phyloP scores from a whole-genome alignment of 23 red algal species.

The Gracilaria caudata region DNA sequence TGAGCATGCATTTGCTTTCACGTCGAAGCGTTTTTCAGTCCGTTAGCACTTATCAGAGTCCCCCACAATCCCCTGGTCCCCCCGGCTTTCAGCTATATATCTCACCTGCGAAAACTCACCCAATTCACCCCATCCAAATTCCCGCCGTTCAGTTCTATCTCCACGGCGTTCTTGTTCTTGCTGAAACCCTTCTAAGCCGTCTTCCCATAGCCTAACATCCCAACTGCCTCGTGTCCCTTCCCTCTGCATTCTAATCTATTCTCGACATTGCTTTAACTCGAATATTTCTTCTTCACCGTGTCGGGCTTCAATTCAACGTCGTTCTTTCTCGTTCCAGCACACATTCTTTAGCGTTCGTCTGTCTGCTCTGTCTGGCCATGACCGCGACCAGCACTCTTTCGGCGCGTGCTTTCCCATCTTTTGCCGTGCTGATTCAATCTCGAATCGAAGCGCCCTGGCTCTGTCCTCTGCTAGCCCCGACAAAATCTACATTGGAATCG shows the following conservation, averaged over 20 bases:
- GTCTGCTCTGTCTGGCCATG: background rate
- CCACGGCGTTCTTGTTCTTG: background rate
- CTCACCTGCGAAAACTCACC: background rate
- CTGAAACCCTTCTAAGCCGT: background rate
- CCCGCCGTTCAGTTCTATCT: conserved; percentile 1
- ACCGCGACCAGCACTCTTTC: background rate
- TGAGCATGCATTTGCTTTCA: background rate
- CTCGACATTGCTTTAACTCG: background rate
- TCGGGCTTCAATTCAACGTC: conserved; percentile 14
- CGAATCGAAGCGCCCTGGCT: background rate
- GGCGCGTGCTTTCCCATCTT: conserved; percentile 8
- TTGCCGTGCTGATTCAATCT: conserved; percentile 8
- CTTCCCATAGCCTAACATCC: background rate
- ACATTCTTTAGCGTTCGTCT: conserved; percentile 1
- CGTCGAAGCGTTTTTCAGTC: conserved; percentile 19
- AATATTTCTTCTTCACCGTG: background rate
- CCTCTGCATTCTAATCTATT: conserved; percentile 28
- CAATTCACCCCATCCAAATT: conserved; percentile 22
- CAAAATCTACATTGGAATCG: background rate
- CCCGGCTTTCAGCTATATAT: background rate
- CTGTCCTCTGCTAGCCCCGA: background rate
- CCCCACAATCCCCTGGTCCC: background rate
- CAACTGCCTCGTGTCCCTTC: conserved; percentile 27
- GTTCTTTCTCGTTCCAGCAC: background rate
- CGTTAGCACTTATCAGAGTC: conserved; percentile 1